Base-by-base conservation (phyloP, 805 yeast species). In the Pichia gijzeniarum region DNA sequence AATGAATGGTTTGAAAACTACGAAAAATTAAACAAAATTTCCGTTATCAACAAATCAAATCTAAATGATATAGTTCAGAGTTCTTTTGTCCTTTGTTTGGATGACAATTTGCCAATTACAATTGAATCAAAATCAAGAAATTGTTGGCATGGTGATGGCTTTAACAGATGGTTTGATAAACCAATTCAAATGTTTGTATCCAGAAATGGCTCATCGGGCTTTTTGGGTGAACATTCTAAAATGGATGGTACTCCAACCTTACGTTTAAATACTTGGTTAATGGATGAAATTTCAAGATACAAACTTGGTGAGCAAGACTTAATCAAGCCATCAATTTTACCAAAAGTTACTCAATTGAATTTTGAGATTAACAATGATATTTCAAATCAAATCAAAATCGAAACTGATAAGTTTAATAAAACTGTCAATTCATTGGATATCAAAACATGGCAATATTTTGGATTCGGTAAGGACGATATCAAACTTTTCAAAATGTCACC, bases 191-290 rank as follows among this genome's bases (percentile, higher is more conserved):
- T 87, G 63, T 76, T 89, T 55, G 79, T 91, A 44, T 71, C 85
- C 48, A 81, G 78, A 51, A 89, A 88, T 64, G 96, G 93, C 48
- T 73, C 80, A 51, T 86, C 96, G 7, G 98, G 97, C 1, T 91
- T 90, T 70, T 68, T 89, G 60, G 97, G 95, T 51, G 99, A 91
- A 70, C 99, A 91, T 71, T 88, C 97, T 19, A 85, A 79, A 71
- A 91, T 91, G 98, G 99, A 91, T 65, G 99, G 98, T 51, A 87
- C 96, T 9, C 95, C 97, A 60, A 91, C 96, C 27, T 79, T 87
- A 58, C 80, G 88, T 53, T 69, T 91, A 69, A 91, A 91, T 64
- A 88, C 88, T 66, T 80, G 72, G 59, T 72, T 91, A 34, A 72
- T 80, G 52, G 72, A 72, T 43, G 74, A 78, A 54, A 13, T 45